These are phyloP conservation scores for Penicillium freii DNA, from an alignment of 2,329 filamentous ascomycete species.

Conservation along the genomic window DNA sequence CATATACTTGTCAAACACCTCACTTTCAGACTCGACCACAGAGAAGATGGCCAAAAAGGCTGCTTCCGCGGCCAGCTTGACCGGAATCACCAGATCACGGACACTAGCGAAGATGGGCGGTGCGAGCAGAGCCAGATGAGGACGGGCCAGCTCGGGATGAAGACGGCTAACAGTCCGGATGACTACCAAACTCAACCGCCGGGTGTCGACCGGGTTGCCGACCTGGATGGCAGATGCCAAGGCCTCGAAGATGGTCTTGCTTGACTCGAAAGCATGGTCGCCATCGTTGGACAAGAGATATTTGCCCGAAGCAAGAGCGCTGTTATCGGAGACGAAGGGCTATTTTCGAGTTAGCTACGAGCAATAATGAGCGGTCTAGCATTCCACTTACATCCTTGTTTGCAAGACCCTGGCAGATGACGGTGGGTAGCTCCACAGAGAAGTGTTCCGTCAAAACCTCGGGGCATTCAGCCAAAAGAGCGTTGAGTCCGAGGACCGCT, in stretches of 20 bases:
- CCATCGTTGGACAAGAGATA: constrained; percentile 67
- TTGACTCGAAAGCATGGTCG: constrained; percentile 67
- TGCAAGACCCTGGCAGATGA: constrained; percentile 75
- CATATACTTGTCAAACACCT: constrained; percentile 90
- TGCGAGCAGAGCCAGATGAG: constrained; percentile 76
- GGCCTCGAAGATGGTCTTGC: constrained; percentile 75
- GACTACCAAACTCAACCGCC: constrained; percentile 81
- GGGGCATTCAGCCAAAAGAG: constrained; percentile 78
- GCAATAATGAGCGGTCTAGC: background rate
- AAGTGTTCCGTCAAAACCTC: constrained; percentile 66
- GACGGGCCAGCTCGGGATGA: constrained; percentile 75
- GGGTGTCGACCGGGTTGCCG: constrained; percentile 75
- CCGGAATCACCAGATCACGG: constrained; percentile 85
- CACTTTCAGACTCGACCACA: constrained; percentile 81
- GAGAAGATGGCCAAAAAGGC: constrained; percentile 89
- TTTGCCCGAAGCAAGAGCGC: constrained; percentile 85
- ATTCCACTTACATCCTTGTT: constrained; percentile 66
- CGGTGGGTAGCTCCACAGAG: constrained; percentile 69
- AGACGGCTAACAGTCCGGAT: constrained; percentile 79
- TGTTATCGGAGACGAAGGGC: constrained; percentile 84
- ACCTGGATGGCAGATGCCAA: constrained; percentile 73
- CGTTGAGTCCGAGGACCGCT: constrained; percentile 83
- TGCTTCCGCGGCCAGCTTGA: constrained; percentile 92
- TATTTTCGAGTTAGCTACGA: constrained; percentile 38
- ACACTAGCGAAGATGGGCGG: constrained; percentile 85